Evolutionary conservation across 2,329 filamentous ascomycete genomes (phyloP).

Genomic region (Ophiostoma sp.): DNA sequence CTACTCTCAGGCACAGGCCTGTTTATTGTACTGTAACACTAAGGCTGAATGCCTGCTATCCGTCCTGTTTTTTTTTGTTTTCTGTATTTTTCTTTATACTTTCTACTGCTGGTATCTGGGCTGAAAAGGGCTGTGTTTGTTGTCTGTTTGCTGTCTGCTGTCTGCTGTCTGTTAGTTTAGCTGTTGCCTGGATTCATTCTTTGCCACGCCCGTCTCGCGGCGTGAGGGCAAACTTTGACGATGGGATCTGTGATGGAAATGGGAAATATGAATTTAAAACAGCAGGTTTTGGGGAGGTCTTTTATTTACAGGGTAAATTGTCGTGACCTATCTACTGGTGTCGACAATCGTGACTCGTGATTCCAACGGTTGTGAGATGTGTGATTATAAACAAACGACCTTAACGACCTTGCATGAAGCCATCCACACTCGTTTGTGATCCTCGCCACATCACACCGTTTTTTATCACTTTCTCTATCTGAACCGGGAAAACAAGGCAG

Average conservation of each 20-base stretch:
- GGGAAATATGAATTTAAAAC: neutral
- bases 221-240: neutral
- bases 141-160: no score
- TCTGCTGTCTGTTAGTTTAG: neutral
- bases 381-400: no score
- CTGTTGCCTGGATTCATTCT: neutral
- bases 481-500: neutral
- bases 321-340: no score
- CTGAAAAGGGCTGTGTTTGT: neutral
- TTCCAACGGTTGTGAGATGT: no score
- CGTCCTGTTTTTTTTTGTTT: neutral
- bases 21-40: constrained; percentile 18
- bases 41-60: neutral
- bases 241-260: neutral
- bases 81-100: neutral
- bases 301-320: no score
- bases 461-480: neutral
- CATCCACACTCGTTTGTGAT: neutral
- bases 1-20: neutral
- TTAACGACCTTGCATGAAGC: neutral
- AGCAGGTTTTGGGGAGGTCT: neutral
- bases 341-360: no score
- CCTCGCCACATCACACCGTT: constrained; percentile 2
- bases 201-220: neutral
- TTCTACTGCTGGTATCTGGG: neutral